Evolutionary conservation across 345 rosid species (phyloP).

Genomic region (Atalantia buxifolia): DNA sequence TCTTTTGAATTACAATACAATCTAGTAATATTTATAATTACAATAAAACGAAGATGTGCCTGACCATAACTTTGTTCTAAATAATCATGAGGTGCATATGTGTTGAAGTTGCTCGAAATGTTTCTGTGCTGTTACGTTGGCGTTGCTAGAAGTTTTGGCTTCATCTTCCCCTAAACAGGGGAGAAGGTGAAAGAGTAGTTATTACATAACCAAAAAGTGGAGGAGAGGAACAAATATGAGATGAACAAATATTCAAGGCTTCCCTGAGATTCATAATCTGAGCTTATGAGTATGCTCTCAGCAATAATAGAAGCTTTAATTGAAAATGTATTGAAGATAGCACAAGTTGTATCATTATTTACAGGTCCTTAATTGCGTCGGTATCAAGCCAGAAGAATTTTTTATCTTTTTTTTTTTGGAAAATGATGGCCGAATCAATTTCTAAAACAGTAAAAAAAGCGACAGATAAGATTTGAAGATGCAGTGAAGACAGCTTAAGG

Average conservation of each 20-base stretch:
- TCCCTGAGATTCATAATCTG: not conserved
- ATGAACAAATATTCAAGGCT: conserved; percentile 1
- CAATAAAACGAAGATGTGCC: not conserved
- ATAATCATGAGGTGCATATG: not conserved
- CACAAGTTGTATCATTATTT: not conserved
- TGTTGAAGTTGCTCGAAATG: conserved; percentile 24
- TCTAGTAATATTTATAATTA: too few relatives aligned
- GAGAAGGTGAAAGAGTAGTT: conserved; percentile 5
- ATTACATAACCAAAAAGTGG: conserved; percentile 17
- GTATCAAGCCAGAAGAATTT: not conserved
- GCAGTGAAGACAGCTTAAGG: too few relatives aligned
- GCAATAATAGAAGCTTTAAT: not conserved
- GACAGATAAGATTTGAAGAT: too few relatives aligned
- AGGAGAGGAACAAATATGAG: conserved; percentile 11
- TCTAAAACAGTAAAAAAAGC: too few relatives aligned
- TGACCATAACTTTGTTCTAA: not conserved
- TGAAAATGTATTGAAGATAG: not conserved
- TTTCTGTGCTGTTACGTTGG: conserved; percentile 14
- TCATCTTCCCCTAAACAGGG: not conserved
- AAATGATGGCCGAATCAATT: too few relatives aligned
- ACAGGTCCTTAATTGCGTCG: not conserved
- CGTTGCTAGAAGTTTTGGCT: not conserved
- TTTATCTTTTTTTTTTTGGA: too few relatives aligned
- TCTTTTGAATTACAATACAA: too few relatives aligned
- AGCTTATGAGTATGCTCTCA: too few relatives aligned